phyloP scores from a whole-genome alignment of 306 rosid species.

The Quercus variabilis region DNA sequence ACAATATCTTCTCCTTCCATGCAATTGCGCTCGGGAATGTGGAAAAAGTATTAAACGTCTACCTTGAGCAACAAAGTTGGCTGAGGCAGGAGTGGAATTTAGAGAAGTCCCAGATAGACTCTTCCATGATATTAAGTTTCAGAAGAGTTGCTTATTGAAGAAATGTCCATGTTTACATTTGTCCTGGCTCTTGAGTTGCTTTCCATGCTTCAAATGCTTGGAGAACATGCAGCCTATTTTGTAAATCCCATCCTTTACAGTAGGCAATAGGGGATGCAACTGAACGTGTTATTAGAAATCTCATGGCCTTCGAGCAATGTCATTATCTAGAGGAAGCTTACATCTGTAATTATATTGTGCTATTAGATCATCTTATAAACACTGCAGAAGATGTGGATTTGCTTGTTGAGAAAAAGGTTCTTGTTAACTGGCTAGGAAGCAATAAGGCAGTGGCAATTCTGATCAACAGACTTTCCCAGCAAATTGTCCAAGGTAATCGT shows the following conservation, averaged over 20 bases:
- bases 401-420: slow-evolving; percentile 13
- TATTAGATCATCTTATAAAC: no score
- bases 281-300: slow-evolving; percentile 13
- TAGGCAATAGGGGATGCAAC: not conserved
- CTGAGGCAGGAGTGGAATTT: slow-evolving; percentile 7
- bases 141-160: not conserved
- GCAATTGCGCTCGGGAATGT: fast-evolving
- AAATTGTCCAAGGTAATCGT: not conserved
- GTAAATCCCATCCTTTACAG: not conserved
- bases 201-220: not conserved
- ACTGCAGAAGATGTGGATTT: not conserved
- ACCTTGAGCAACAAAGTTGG: slow-evolving; percentile 2
- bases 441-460: slow-evolving; percentile 10
- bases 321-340: no score
- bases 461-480: slow-evolving; percentile 1
- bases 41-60: not conserved
- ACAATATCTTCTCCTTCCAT: no score
- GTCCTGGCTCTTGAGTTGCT: not conserved
- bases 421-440: slow-evolving; percentile 22
- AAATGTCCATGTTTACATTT: not conserved
- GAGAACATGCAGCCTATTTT: not conserved
- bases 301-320: not conserved
- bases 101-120: not conserved
- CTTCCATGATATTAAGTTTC: not conserved
- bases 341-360: no score